Conservation (phyloP, 1,284 basidiomycete species). For the Malassezia psittaci region DNA sequence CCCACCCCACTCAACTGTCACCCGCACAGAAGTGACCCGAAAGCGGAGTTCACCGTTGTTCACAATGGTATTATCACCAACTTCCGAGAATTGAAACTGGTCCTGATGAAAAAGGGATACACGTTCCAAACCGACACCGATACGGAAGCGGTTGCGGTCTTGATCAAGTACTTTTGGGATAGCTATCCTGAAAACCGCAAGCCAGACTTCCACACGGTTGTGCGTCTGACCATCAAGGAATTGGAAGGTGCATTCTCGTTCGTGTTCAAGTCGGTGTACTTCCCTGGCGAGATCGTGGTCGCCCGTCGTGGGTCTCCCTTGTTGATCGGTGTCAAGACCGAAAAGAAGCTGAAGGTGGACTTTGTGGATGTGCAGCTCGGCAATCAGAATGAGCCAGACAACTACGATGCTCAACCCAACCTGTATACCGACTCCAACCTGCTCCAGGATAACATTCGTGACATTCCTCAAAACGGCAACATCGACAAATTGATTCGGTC, state of each 20-base stretch:
- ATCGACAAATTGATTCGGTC: constrained; percentile 72
- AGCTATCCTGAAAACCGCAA: constrained; percentile 71
- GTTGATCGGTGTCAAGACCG: constrained; percentile 96
- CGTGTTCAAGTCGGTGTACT: constrained; percentile 95
- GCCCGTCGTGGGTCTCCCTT: constrained; percentile 94
- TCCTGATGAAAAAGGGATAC: constrained; percentile 92
- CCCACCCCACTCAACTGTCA: constrained; percentile 78
- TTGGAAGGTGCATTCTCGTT: constrained; percentile 99
- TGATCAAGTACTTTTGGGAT: constrained; percentile 94
- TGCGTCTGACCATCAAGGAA: constrained; percentile 95
- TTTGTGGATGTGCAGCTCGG: constrained; percentile 86
- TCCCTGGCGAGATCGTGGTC: constrained; percentile 88
- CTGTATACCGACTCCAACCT: constrained; percentile 5
- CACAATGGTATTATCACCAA: constrained; percentile 99
- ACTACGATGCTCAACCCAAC: constrained; percentile 7
- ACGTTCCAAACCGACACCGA: constrained; percentile 92
- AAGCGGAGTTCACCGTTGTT: constrained; percentile 77
- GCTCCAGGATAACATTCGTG: constrained; percentile 16
- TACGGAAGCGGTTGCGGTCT: constrained; percentile 91
- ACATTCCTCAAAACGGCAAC: neutral
- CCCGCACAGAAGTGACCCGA: constrained; percentile 77
- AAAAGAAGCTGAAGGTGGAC: constrained; percentile 99
- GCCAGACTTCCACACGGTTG: constrained; percentile 75
- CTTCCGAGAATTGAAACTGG: constrained; percentile 73
- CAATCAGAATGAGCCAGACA: constrained; percentile 7